phyloP scores from a whole-genome alignment of 2,329 filamentous ascomycete species.

The Colletotrichum australisinense region DNA sequence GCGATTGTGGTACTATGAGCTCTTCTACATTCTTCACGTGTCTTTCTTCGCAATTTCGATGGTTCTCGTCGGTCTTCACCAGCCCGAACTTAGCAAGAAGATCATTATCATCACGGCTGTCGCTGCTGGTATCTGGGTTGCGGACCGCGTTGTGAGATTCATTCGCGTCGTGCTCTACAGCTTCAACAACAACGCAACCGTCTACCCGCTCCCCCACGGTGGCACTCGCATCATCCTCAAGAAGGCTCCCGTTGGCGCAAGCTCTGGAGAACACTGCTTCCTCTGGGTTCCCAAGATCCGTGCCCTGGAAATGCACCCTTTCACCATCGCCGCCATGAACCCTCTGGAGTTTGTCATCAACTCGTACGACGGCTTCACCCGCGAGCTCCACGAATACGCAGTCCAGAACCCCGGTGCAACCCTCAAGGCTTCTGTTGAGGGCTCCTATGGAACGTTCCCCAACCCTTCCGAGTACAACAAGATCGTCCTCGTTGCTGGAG shows the following conservation, averaged over 20 bases:
- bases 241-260: conserved; percentile 58
- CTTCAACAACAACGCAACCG: conserved; percentile 61
- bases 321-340: conserved; percentile 66
- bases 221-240: conserved; percentile 66
- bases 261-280: conserved; percentile 71
- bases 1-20: conserved; percentile 63
- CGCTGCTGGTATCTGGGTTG: conserved; percentile 59
- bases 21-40: conserved; percentile 66
- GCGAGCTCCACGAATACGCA: conserved; percentile 59
- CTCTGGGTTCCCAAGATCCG: conserved; percentile 72
- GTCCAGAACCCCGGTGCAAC: conserved; percentile 52
- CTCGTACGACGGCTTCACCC: conserved; percentile 67
- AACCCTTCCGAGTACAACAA: conserved; percentile 48
- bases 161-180: conserved; percentile 55
- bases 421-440: conserved; percentile 61
- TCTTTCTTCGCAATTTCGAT: conserved; percentile 60
- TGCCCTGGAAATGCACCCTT: conserved; percentile 70
- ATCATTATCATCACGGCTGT: conserved; percentile 55
- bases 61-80: conserved; percentile 62
- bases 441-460: conserved; percentile 64
- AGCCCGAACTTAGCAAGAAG: conserved; percentile 56
- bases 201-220: conserved; percentile 65
- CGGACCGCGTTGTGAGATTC: conserved; percentile 62
- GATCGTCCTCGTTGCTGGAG: conserved; percentile 45
- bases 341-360: conserved; percentile 70